Conservation (phyloP, 805 yeast species). For the Teunomyces funiuensis region DNA sequence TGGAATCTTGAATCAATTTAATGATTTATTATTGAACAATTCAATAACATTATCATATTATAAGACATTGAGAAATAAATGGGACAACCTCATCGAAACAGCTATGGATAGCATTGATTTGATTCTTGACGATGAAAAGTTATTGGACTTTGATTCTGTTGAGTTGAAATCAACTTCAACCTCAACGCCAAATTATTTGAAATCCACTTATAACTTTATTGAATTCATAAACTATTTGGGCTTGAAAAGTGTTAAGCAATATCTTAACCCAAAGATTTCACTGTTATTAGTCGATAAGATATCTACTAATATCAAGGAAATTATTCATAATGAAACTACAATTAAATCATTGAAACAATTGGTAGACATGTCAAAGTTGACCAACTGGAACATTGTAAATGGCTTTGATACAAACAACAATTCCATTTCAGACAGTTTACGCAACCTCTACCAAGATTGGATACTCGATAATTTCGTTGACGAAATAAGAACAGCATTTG, state of each 20-base stretch:
- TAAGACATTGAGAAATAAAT: conserved; percentile 9
- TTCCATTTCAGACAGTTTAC: conserved; percentile 18
- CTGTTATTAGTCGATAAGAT: conserved; percentile 26
- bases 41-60: conserved; percentile 8
- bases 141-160: conserved; percentile 7
- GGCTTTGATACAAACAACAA: conserved; percentile 6
- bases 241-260: conserved; percentile 22
- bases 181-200: conserved; percentile 13
- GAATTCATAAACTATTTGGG: conserved; percentile 28
- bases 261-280: conserved; percentile 28
- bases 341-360: conserved; percentile 20
- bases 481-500: conserved; percentile 18
- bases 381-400: conserved; percentile 23
- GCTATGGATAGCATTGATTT: conserved; percentile 7
- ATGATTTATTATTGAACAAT: conserved; percentile 10
- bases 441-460: conserved; percentile 31
- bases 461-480: conserved; percentile 32
- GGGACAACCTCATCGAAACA: conserved; percentile 15
- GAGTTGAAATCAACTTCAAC: background rate
- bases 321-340: conserved; percentile 18
- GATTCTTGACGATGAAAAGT: conserved; percentile 7
- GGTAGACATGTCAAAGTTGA: conserved; percentile 17
- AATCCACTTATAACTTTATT: conserved; percentile 27
- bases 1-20: conserved; percentile 12
- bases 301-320: conserved; percentile 28